A percentile compares a stretch with the other conserved stretches of the same genome.
Conservation (phyloP, 306 rosid genomes). For the Dicorynia guianensis region DNA sequence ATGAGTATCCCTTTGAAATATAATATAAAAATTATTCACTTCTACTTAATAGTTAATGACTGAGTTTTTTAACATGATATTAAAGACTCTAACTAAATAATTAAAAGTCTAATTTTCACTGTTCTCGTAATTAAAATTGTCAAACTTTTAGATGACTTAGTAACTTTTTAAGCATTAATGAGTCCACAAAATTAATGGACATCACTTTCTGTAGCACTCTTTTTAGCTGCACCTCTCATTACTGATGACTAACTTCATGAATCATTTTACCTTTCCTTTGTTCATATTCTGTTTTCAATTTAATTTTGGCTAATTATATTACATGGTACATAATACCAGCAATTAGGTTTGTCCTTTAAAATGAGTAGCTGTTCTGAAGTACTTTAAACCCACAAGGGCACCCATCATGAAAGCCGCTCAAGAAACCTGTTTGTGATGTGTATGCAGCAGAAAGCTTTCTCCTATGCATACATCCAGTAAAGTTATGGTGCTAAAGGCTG, state of each 20-base stretch:
- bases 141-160: no score
- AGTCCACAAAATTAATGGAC: conserved; percentile 16
- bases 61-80: no score
- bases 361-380: neutral
- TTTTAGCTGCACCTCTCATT: neutral
- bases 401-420: neutral
- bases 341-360: neutral
- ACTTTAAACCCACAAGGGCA: neutral
- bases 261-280: neutral
- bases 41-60: no score
- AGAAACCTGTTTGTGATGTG: neutral
- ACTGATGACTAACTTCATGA: neutral
- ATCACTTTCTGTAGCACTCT: neutral
- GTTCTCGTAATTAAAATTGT: no score
- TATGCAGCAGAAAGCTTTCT: neutral
- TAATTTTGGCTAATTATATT: neutral
- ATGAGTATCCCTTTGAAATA: neutral
- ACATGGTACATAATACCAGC: neutral
- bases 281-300: neutral
- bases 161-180: no score
- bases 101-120: no score
- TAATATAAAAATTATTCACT: no score
- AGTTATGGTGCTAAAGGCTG: neutral
- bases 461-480: neutral
- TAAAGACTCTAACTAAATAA: no score